These are phyloP conservation scores for Rhododendron griersonianum DNA, from an alignment of 148 eudicot genomes.

Conservation along the genomic window DNA sequence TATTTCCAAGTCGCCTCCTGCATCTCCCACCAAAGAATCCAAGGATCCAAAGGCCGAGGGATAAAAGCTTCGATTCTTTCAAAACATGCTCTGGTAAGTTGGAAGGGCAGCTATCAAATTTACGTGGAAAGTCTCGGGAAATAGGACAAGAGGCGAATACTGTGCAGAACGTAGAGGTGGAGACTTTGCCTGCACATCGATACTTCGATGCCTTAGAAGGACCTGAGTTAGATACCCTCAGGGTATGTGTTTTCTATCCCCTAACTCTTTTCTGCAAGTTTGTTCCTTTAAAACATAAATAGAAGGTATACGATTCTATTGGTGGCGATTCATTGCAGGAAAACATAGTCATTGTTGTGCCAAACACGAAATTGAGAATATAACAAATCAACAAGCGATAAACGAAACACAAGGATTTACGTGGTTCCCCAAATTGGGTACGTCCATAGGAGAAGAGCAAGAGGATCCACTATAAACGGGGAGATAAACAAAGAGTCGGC, in stretches of 20 bases:
- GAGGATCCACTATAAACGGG: too few species aligned
- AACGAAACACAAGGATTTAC: too few species aligned
- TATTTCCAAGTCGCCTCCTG: constrained; percentile 13
- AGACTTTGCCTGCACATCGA: constrained; percentile 59
- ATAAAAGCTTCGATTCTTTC: constrained; percentile 63
- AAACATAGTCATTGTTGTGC: too few species aligned
- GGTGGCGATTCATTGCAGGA: too few species aligned
- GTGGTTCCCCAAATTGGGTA: too few species aligned
- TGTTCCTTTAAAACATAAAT: not conserved
- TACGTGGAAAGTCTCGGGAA: constrained; percentile 47
- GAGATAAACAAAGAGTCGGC: too few species aligned
- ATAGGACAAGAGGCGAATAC: constrained; percentile 22
- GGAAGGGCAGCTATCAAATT: constrained; percentile 54
- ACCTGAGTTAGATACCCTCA: constrained; percentile 76
- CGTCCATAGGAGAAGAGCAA: too few species aligned
- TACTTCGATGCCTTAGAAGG: constrained; percentile 89
- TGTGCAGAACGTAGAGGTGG: constrained; percentile 25
- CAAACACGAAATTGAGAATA: too few species aligned
- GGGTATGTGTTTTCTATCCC: constrained; percentile 36
- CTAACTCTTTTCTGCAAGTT: not conserved
- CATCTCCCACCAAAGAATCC: constrained; percentile 27
- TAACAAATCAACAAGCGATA: too few species aligned
- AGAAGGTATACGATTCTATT: too few species aligned
- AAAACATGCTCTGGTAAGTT: constrained; percentile 85
- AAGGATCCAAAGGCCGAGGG: constrained; percentile 28